phyloP scores from a whole-genome alignment of 352 stramenopile genomes.

The Thalassiosira gravida region DNA sequence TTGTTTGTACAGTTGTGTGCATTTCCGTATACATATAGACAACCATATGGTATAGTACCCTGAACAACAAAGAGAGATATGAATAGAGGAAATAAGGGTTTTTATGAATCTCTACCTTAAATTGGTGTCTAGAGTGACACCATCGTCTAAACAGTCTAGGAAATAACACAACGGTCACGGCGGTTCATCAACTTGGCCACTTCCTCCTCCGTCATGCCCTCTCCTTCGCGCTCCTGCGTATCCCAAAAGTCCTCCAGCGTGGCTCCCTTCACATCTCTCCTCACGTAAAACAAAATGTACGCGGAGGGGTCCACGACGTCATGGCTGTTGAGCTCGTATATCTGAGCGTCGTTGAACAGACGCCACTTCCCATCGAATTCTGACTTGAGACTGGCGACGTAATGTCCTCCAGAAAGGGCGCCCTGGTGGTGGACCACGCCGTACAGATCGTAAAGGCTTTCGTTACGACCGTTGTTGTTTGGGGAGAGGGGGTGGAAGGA shows the following conservation, averaged over 20 bases:
- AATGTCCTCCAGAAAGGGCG: slow-evolving; percentile 93
- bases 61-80: no score
- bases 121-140: no score
- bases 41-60: no score
- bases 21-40: no score
- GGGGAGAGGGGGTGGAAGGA: slow-evolving; percentile 47
- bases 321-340: slow-evolving; percentile 78
- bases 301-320: slow-evolving; percentile 85
- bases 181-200: slow-evolving; percentile 79
- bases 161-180: slow-evolving; percentile 74
- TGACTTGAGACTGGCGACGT: slow-evolving; percentile 87
- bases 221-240: slow-evolving; percentile 64
- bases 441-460: slow-evolving; percentile 93
- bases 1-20: no score
- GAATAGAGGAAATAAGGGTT: no score
- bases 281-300: slow-evolving; percentile 87
- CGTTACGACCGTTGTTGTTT: slow-evolving; percentile 50
- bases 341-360: slow-evolving; percentile 94
- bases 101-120: no score
- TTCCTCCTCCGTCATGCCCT: slow-evolving; percentile 82
- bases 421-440: slow-evolving; percentile 97
- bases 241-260: slow-evolving; percentile 85
- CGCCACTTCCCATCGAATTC: slow-evolving; percentile 93
- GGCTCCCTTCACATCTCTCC: slow-evolving; percentile 76
- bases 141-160: no score